phyloP scores from a whole-genome alignment of 202 grass and related monocot genomes.

The Panicum virgatum region DNA sequence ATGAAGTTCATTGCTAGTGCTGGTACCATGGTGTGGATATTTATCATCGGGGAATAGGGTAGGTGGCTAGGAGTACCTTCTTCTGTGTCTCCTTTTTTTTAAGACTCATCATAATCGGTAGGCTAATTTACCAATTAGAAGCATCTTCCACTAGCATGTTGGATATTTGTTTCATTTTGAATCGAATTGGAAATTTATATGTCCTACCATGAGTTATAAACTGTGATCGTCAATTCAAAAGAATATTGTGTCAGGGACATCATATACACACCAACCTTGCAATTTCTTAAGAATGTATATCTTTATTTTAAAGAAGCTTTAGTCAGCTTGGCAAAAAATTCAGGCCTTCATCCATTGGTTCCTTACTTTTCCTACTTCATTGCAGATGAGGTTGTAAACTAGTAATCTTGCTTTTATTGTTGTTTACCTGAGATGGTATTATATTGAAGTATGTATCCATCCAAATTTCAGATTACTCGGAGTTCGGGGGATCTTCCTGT shows the following conservation, averaged over 20 bases:
- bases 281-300: not conserved
- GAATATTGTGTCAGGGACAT: not conserved
- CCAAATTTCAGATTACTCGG: constrained; percentile 73
- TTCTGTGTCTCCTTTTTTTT: no score
- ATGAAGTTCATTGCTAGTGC: no score
- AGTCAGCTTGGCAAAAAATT: constrained; percentile 88
- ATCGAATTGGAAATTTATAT: not conserved
- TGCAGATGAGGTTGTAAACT: constrained; percentile 70
- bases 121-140: constrained; percentile 13
- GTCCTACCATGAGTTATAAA: not conserved
- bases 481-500: constrained; percentile 85
- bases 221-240: not conserved
- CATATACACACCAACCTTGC: not conserved
- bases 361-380: constrained; percentile 97
- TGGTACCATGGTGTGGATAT: no score
- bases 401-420: constrained; percentile 1
- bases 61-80: no score
- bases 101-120: constrained; percentile 6
- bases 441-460: constrained; percentile 33
- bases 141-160: not conserved
- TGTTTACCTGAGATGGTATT: constrained; percentile 10
- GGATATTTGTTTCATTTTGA: no score
- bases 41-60: no score
- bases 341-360: constrained; percentile 90
- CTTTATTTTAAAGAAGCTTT: constrained; percentile 84